Percentiles rank a stretch among this genome's conserved stretches.
Conservation (phyloP, 306 rosid species). For the Albizia julibrissin region DNA sequence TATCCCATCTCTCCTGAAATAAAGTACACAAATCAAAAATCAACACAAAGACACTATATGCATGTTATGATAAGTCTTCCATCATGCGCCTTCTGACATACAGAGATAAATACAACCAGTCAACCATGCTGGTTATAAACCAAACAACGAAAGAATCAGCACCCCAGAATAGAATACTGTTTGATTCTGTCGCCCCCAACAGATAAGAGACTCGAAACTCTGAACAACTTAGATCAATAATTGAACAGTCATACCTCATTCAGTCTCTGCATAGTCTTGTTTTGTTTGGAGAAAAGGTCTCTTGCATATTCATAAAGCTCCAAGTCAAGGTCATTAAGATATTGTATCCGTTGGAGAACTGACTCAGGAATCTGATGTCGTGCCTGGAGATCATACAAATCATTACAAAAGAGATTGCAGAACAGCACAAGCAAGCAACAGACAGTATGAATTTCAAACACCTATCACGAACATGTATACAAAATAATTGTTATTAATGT, state of each 20-base stretch:
- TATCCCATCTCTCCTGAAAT: slow-evolving; percentile 65
- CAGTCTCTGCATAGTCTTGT: slow-evolving; percentile 40
- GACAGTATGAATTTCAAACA: slow-evolving; percentile 22
- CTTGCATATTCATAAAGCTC: slow-evolving; percentile 81
- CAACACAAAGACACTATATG: not conserved
- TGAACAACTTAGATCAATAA: not conserved
- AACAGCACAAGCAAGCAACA: slow-evolving; percentile 24
- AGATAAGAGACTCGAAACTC: not conserved
- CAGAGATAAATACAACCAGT: not conserved
- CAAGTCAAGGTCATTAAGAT: slow-evolving; percentile 81
- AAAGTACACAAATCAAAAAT: slow-evolving; percentile 14
- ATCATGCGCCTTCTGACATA: not conserved
- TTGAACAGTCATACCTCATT: slow-evolving; percentile 52
- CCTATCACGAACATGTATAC: not conserved
- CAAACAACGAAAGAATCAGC: not conserved
- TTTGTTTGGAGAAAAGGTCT: slow-evolving; percentile 60
- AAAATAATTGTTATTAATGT: slow-evolving; percentile 8
- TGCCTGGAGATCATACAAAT: slow-evolving; percentile 54
- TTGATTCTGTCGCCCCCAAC: not conserved
- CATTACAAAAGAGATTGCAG: slow-evolving; percentile 16
- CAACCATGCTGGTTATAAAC: not conserved
- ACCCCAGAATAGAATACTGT: not conserved
- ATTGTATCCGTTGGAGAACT: slow-evolving; percentile 62
- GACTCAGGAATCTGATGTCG: slow-evolving; percentile 67
- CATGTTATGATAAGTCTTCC: slow-evolving; percentile 6